Percentiles rank a stretch among this genome's conserved stretches.
Evolutionary conservation across 148 eudicot genomes (phyloP).

Genomic region (Dianthus caryophyllus): DNA sequence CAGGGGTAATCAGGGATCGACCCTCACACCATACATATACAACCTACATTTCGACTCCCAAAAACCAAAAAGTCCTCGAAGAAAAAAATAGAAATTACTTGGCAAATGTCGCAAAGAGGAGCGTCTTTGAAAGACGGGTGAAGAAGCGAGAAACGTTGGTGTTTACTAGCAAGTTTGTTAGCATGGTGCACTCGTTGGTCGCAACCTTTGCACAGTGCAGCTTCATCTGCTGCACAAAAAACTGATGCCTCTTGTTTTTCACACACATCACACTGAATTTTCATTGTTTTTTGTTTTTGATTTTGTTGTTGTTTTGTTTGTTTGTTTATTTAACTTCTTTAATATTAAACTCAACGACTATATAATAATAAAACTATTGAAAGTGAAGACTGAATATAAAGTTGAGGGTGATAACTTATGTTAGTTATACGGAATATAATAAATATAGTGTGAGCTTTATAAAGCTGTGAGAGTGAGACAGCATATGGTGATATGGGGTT

Average conservation of each 20-base stretch:
- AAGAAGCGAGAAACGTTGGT: slow-evolving; percentile 58
- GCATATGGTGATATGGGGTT: slow-evolving; percentile 23
- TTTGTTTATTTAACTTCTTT: not conserved
- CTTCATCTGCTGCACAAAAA: slow-evolving; percentile 85
- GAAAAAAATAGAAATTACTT: slow-evolving; percentile 30
- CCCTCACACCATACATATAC: too few relatives aligned
- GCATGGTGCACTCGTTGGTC: slow-evolving; percentile 70
- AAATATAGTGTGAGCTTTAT: not conserved
- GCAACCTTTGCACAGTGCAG: slow-evolving; percentile 61
- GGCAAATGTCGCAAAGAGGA: slow-evolving; percentile 77
- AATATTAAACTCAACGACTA: too few relatives aligned
- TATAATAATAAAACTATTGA: not conserved
- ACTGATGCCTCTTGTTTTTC: slow-evolving; percentile 56
- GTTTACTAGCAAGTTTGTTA: slow-evolving; percentile 67
- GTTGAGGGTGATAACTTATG: slow-evolving; percentile 12
- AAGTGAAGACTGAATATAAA: not conserved
- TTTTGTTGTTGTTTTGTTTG: not conserved
- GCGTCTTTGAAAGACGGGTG: slow-evolving; percentile 43
- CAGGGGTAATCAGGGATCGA: too few relatives aligned
- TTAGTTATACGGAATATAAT: not conserved
- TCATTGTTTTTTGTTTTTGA: slow-evolving; percentile 36
- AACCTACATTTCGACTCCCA: too few relatives aligned
- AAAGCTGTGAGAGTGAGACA: slow-evolving; percentile 21
- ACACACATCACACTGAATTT: slow-evolving; percentile 88
- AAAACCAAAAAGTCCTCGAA: too few relatives aligned